A percentile compares a stretch with the other conserved stretches of the same genome.
phyloP scores from a whole-genome alignment of 176 grass and related monocot species.

The Aegilops bicornis region DNA sequence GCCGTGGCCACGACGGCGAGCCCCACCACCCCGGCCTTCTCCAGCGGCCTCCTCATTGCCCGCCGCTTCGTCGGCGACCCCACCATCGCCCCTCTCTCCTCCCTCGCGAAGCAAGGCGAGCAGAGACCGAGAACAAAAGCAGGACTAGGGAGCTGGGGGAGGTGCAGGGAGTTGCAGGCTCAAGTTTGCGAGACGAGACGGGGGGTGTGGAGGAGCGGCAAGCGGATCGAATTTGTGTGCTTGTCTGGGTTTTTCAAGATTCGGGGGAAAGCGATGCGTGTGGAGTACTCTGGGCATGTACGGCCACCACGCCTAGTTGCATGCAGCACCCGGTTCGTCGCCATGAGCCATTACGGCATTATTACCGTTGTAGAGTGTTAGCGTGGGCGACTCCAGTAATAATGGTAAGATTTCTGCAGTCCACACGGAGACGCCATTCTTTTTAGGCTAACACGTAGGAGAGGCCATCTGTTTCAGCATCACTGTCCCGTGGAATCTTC shows the following conservation, averaged over 20 bases:
- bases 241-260: neutral
- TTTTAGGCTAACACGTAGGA: too few relatives aligned
- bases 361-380: too few relatives aligned
- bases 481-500: too few relatives aligned
- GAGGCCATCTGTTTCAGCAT: too few relatives aligned
- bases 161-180: too few relatives aligned
- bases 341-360: neutral
- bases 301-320: too few relatives aligned
- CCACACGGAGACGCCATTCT: too few relatives aligned
- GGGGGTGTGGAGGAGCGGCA: neutral
- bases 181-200: neutral
- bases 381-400: too few relatives aligned
- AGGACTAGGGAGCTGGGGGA: neutral
- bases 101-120: neutral
- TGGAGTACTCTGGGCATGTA: neutral
- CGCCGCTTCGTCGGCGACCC: constrained; percentile 39
- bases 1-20: neutral
- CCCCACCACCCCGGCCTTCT: constrained; percentile 19
- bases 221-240: neutral
- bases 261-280: neutral
- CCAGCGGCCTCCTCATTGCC: constrained; percentile 17
- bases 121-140: neutral
- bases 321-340: neutral
- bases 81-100: neutral
- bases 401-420: too few relatives aligned